Evolutionary conservation across 1,284 basidiomycete genomes (phyloP).

Genomic region (Austroboletus niveus): DNA sequence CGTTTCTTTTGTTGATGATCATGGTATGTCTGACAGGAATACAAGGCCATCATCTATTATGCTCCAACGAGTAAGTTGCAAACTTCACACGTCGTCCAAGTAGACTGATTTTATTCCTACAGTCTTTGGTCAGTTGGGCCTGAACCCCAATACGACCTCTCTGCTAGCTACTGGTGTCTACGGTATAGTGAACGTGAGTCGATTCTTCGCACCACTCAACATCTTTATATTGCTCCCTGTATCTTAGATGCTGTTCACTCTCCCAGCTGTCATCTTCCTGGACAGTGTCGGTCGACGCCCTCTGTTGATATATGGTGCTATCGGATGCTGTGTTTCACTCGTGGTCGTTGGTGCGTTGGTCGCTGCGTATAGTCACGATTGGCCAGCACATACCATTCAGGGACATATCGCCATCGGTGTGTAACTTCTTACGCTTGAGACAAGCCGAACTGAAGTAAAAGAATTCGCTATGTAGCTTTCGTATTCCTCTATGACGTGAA

Average conservation of each 20-base stretch:
- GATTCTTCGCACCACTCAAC: neutral
- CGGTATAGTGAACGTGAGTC: slow-evolving; percentile 32
- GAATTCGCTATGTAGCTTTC: slow-evolving; percentile 22
- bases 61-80: slow-evolving; percentile 31
- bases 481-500: slow-evolving; percentile 34
- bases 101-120: neutral
- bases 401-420: slow-evolving; percentile 30
- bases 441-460: neutral
- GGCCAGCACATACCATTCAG: slow-evolving; percentile 26
- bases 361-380: slow-evolving; percentile 28
- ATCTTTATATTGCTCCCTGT: neutral
- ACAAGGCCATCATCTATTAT: slow-evolving; percentile 34
- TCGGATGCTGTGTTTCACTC: slow-evolving; percentile 30
- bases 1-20: neutral
- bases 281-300: slow-evolving; percentile 35
- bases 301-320: slow-evolving; percentile 32
- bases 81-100: neutral
- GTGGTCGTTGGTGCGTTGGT: slow-evolving; percentile 30
- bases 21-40: slow-evolving; percentile 9
- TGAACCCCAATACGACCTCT: slow-evolving; percentile 34
- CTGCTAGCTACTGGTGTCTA: slow-evolving; percentile 33
- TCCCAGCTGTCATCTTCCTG: slow-evolving; percentile 30
- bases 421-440: neutral
- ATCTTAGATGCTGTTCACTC: slow-evolving; percentile 25
- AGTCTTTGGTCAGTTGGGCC: slow-evolving; percentile 35